A percentile compares a stretch with the other conserved stretches of the same genome.
These are phyloP conservation scores for Madurella fahalii DNA, from an alignment of 2,329 filamentous ascomycete species.

Conservation along the genomic window DNA sequence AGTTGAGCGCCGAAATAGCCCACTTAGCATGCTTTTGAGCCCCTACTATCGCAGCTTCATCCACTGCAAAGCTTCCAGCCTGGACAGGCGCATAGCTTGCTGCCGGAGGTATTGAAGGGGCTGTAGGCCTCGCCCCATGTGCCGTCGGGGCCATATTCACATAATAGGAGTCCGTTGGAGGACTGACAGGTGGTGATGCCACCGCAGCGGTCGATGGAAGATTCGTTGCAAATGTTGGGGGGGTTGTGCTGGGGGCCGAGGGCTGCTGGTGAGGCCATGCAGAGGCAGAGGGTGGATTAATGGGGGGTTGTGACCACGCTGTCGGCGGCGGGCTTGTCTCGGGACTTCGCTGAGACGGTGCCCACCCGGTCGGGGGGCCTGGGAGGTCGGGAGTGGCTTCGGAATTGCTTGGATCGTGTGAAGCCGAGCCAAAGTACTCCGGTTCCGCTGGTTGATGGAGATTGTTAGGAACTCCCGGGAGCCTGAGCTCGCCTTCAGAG, in stretches of 20 bases:
- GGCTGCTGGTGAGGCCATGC: constrained; percentile 19
- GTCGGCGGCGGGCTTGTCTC: constrained; percentile 17
- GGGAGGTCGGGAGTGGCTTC: constrained; percentile 30
- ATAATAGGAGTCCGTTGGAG: constrained; percentile 21
- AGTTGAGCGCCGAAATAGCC: constrained; percentile 94
- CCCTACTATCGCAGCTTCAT: constrained; percentile 67
- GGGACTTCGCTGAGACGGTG: constrained; percentile 24
- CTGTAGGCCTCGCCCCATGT: constrained; percentile 14
- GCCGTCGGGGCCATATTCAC: constrained; percentile 23
- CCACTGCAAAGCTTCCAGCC: constrained; percentile 34
- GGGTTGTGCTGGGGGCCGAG: constrained; percentile 22
- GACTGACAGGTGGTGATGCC: constrained; percentile 27
- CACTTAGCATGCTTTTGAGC: constrained; percentile 96
- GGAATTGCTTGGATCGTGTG: constrained; percentile 27
- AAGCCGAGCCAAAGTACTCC: constrained; percentile 25
- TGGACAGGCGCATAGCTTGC: constrained; percentile 19
- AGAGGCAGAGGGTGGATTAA: constrained; percentile 5
- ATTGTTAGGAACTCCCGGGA: constrained; percentile 29
- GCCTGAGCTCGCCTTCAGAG: constrained; percentile 25
- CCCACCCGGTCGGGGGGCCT: constrained; percentile 18
- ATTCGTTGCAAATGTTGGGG: constrained; percentile 28
- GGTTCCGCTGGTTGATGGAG: constrained; percentile 17
- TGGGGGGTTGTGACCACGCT: constrained; percentile 19
- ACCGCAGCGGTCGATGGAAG: constrained; percentile 27
- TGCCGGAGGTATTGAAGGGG: constrained; percentile 22